A percentile compares a stretch with the other conserved stretches of the same genome.
Evolutionary conservation across 768 basidiomycete species (phyloP).

Genomic region (Phylloporus sp.): DNA sequence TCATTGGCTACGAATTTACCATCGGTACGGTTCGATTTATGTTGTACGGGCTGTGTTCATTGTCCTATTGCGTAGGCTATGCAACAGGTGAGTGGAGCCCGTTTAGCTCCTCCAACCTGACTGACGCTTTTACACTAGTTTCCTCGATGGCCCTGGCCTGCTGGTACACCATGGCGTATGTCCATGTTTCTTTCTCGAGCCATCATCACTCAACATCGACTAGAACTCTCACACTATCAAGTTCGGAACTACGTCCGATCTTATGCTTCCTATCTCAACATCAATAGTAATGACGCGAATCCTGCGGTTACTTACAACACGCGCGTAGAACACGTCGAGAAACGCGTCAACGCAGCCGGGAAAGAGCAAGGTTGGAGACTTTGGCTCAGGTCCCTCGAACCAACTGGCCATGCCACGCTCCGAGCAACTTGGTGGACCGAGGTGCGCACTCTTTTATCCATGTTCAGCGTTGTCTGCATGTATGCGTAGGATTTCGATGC

Average conservation of each 20-base stretch:
- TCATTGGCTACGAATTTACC: slow-evolving; percentile 10
- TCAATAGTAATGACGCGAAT: slow-evolving; percentile 34
- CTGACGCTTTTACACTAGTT: neutral
- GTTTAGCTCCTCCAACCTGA: neutral
- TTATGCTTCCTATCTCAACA: slow-evolving; percentile 10
- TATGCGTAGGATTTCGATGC: slow-evolving; percentile 9
- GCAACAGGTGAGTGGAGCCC: neutral
- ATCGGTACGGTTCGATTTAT: neutral
- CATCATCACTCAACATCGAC: neutral
- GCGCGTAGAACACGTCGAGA: slow-evolving; percentile 43
- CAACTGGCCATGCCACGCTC: slow-evolving; percentile 12
- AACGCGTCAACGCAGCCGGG: slow-evolving; percentile 23
- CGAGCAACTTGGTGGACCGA: slow-evolving; percentile 30
- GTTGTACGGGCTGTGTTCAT: neutral
- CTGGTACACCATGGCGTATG: slow-evolving; percentile 11
- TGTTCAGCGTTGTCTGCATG: neutral
- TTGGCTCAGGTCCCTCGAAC: slow-evolving; percentile 6
- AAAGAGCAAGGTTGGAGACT: slow-evolving; percentile 13
- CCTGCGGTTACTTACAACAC: slow-evolving; percentile 40
- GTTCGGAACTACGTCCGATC: slow-evolving; percentile 30
- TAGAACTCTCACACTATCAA: slow-evolving; percentile 32
- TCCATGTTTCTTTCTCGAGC: neutral
- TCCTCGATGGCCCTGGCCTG: slow-evolving; percentile 16
- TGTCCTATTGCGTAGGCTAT: neutral
- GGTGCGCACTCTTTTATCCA: neutral